Conservation (phyloP, 2,329 filamentous ascomycete genomes). For the Pestalotiopsis fici region DNA sequence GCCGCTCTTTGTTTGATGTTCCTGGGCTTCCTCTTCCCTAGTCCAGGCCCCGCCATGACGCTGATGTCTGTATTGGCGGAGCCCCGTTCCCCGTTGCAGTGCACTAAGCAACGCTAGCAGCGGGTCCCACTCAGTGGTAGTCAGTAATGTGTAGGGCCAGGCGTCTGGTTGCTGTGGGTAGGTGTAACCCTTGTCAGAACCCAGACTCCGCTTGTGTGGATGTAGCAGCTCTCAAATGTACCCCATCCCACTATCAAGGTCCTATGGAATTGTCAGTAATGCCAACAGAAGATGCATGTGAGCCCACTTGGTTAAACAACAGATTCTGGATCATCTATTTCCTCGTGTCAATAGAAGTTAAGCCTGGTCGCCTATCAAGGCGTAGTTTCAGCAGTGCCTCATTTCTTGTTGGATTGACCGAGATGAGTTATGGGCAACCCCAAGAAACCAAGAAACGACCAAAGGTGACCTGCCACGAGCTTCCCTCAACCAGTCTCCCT, state of each 20-base stretch:
- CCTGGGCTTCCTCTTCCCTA: neutral
- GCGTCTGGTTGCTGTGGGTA: neutral
- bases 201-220: neutral
- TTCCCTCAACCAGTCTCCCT: neutral
- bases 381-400: neutral
- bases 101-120: neutral
- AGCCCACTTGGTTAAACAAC: neutral
- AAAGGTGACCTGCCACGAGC: neutral
- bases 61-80: neutral
- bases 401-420: neutral
- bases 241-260: neutral
- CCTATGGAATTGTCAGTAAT: neutral
- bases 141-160: neutral
- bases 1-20: neutral
- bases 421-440: neutral
- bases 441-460: neutral
- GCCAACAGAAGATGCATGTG: neutral
- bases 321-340: neutral
- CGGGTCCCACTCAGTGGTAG: too few species aligned
- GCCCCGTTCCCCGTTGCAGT: neutral
- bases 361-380: neutral
- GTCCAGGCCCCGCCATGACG: constrained; percentile 2
- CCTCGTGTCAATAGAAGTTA: neutral
- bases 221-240: neutral
- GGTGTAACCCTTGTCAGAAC: neutral